Percentiles rank a stretch among this genome's conserved stretches.
Evolutionary conservation across 116 monocot genomes (phyloP).

Genomic region (Dioscorea cayenensis): DNA sequence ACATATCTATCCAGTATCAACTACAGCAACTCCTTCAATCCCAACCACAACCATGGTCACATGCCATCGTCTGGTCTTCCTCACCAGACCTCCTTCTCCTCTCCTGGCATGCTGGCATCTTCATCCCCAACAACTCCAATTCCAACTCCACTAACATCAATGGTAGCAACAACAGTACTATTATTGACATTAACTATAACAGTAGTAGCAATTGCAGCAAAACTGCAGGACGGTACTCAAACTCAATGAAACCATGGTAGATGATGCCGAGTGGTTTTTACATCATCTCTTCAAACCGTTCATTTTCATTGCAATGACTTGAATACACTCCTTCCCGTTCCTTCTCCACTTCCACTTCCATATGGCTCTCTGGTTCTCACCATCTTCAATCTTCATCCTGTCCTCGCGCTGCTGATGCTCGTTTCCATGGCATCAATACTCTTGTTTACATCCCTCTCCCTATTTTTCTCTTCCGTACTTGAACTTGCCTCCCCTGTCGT

Average conservation of each 20-base stretch:
- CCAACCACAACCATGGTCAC: not conserved
- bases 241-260: too few species aligned
- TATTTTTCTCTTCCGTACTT: slow-evolving; percentile 24
- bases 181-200: too few species aligned
- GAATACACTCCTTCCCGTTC: slow-evolving; percentile 17
- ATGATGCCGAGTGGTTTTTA: slow-evolving; percentile 63
- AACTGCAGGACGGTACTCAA: too few species aligned
- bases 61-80: not conserved
- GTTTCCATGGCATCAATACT: slow-evolving; percentile 45
- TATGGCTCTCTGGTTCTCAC: slow-evolving; percentile 42
- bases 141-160: not conserved
- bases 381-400: slow-evolving; percentile 40
- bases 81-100: not conserved
- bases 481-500: slow-evolving; percentile 53
- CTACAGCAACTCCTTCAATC: not conserved
- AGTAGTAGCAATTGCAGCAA: too few species aligned
- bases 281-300: slow-evolving; percentile 34
- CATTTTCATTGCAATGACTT: slow-evolving; percentile 16
- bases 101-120: not conserved
- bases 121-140: not conserved
- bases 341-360: slow-evolving; percentile 20
- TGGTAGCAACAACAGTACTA: too few species aligned
- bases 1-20: not conserved
- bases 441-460: slow-evolving; percentile 34
- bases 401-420: slow-evolving; percentile 41